phyloP scores from a whole-genome alignment of 345 rosid species.

The Boechera divaricarpa region DNA sequence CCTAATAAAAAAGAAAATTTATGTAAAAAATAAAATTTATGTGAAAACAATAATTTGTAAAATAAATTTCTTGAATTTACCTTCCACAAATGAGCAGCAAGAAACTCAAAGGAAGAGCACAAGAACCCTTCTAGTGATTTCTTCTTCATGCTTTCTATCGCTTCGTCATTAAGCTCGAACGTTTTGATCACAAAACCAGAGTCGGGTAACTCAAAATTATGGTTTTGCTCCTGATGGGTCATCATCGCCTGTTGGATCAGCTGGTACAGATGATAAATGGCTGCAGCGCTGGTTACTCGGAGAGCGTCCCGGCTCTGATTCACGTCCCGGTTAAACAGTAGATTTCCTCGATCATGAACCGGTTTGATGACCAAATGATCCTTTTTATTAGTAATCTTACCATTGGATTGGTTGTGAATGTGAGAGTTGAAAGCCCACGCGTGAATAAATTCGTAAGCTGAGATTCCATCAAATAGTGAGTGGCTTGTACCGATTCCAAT shows the following conservation, averaged over 20 bases:
- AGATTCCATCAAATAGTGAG: slow-evolving; percentile 69
- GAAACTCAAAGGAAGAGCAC: slow-evolving; percentile 64
- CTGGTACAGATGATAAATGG: slow-evolving; percentile 68
- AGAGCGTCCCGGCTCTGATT: slow-evolving; percentile 15
- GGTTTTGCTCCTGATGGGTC: slow-evolving; percentile 30
- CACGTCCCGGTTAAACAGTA: slow-evolving; percentile 36
- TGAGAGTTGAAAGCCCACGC: slow-evolving; percentile 64
- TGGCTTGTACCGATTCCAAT: slow-evolving; percentile 71
- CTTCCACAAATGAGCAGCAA: slow-evolving; percentile 78
- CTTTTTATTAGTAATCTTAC: slow-evolving; percentile 8
- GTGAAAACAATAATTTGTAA: background rate
- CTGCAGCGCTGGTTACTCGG: slow-evolving; percentile 51
- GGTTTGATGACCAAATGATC: slow-evolving; percentile 44
- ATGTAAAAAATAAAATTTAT: too few species aligned
- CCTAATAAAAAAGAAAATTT: background rate
- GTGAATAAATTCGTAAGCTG: slow-evolving; percentile 56
- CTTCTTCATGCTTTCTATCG: slow-evolving; percentile 57
- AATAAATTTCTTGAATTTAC: slow-evolving; percentile 33
- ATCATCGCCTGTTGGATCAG: slow-evolving; percentile 56
- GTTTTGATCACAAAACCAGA: slow-evolving; percentile 52
- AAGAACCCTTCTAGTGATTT: slow-evolving; percentile 43
- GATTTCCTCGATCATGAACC: slow-evolving; percentile 58
- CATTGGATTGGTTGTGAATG: slow-evolving; percentile 29
- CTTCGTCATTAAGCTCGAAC: slow-evolving; percentile 52
- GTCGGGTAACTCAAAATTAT: slow-evolving; percentile 10